Evolutionary conservation across 2,329 filamentous ascomycete genomes (phyloP).

Genomic region (Sclerotinia subarctica): DNA sequence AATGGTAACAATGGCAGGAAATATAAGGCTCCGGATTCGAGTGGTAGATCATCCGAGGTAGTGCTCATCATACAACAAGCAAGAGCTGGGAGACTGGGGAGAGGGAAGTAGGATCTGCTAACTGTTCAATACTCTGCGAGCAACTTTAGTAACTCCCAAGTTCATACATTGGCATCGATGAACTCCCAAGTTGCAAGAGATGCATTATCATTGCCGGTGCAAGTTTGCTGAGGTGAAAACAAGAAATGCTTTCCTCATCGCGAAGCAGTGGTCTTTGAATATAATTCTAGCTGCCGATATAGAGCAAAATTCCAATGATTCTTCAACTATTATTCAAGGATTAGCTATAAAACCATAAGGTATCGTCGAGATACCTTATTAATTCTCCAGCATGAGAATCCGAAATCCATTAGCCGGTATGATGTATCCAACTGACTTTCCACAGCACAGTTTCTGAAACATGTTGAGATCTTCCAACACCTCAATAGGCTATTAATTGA

Average conservation of each 20-base stretch:
- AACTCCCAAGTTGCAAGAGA: neutral
- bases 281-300: neutral
- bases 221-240: no score
- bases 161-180: neutral
- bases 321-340: neutral
- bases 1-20: neutral
- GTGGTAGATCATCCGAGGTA: neutral
- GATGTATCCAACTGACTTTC: neutral
- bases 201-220: neutral
- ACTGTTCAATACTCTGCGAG: no score
- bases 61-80: neutral
- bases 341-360: neutral
- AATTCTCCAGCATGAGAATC: neutral
- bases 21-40: neutral
- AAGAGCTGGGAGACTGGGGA: neutral
- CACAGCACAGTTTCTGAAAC: neutral
- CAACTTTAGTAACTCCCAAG: rapidly evolving
- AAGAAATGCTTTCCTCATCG: neutral
- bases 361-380: neutral
- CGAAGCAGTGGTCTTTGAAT: neutral
- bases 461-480: neutral
- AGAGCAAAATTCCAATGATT: neutral
- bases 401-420: no score
- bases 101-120: no score
- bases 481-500: neutral